Conservation (phyloP, 2,329 filamentous ascomycete genomes). For the Capronia epimyces region DNA sequence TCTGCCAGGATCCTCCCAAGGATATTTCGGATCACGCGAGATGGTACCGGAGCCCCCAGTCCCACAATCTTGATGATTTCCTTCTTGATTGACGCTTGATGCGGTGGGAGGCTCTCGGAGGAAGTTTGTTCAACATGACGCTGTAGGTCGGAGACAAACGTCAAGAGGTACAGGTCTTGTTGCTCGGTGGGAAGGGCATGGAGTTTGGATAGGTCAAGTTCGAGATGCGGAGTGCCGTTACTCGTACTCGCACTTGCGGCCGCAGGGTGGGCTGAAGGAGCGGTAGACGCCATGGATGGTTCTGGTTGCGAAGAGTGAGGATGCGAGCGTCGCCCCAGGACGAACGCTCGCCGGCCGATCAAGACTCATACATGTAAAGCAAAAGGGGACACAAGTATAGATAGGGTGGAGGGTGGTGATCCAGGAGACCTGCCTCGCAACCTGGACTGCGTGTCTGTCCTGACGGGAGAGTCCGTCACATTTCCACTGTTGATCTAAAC, state of each 20-base stretch:
- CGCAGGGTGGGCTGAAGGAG: slow-evolving; percentile 11
- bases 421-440: neutral
- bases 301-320: neutral
- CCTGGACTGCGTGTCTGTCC: slow-evolving; percentile 8
- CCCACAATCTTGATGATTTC: slow-evolving; percentile 91
- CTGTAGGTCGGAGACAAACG: slow-evolving; percentile 75
- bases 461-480: neutral
- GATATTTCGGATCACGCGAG: slow-evolving; percentile 83
- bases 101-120: slow-evolving; percentile 73
- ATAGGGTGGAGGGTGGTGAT: neutral
- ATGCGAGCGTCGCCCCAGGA: slow-evolving; percentile 19
- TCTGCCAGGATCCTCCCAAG: slow-evolving; percentile 76
- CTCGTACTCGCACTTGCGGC: slow-evolving; percentile 11
- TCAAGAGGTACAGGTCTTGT: slow-evolving; percentile 89
- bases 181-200: slow-evolving; percentile 86
- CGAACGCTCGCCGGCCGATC: slow-evolving; percentile 9
- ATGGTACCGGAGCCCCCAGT: slow-evolving; percentile 72
- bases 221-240: slow-evolving; percentile 33
- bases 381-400: neutral
- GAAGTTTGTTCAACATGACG: slow-evolving; percentile 71
- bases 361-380: slow-evolving; percentile 13
- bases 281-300: slow-evolving; percentile 16
- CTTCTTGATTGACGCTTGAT: slow-evolving; percentile 88
- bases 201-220: slow-evolving; percentile 86
- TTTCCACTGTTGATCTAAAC: neutral